Base-by-base conservation (phyloP, 1,139 yeast species). In the Blastobotrys persicus region DNA sequence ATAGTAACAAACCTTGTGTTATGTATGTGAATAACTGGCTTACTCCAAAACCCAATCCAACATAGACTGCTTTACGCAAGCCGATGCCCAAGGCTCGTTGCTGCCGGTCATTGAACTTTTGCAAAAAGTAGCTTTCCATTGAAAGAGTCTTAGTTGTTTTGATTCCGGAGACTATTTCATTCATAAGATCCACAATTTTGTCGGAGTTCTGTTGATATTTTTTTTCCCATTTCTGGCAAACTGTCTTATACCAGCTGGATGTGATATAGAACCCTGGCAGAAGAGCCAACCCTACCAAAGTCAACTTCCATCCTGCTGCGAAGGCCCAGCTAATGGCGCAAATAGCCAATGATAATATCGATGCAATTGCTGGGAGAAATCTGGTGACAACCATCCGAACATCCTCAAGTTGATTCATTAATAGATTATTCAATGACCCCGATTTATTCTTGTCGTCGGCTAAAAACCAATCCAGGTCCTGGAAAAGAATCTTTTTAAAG, bases 381-480 rank as follows among this genome's bases (percentile, higher is more conserved):
- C 79, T 79, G 1, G 88, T 75, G 1, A 85, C 74, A 46, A 88
- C 69, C 1, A 73, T 69, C 53, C 96, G 75, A 55, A 87, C 70
- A 60, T 88, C 95, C 58, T 96, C 79, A 0, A 88, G 69, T 63
- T 91, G 96, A 62, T 87, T 88, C 77, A 89, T 73, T 2, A 89
- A 59, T 17, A 88, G 71, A 0, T 95, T 79, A 3, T 85, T 76
- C 55, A 81, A 83, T 13, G 86, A 76, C 0, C 86, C 72, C 43
- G 72, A 69, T 2, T 60, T 45, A 40, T 47, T 51, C 31, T 45
- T 37, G 2, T 42, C 40, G 16, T 46, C 49, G n/a, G 1, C 60
- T 52, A 32, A 67, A 57, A 81, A 83, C 80, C 85, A 88, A 1
- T 70, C 58, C 60, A 81, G 59, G 33, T 79, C 79, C 56, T 82